These are phyloP conservation scores for Petasospora rhodanensis DNA, from an alignment of 1,139 yeast species.

Conservation along the genomic window DNA sequence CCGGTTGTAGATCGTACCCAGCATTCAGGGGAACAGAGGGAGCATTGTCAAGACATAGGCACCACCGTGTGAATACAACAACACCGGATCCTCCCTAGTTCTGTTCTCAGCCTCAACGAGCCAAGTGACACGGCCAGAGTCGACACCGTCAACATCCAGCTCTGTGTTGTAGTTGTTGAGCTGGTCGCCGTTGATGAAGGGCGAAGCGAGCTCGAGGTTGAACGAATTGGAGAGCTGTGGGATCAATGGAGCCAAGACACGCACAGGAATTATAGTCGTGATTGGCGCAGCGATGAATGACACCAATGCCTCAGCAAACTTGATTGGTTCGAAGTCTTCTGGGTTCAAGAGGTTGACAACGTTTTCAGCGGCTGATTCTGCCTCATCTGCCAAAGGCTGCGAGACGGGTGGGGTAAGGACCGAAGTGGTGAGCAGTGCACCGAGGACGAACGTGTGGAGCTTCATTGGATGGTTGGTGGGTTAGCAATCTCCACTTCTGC, in stretches of 20 bases:
- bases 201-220: constrained; percentile 4
- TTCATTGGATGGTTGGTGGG: too few relatives aligned
- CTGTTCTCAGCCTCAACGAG: constrained; percentile 25
- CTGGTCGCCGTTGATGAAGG: constrained; percentile 3
- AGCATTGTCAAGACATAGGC: constrained; percentile 35
- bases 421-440: too few relatives aligned
- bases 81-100: constrained; percentile 27
- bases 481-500: too few relatives aligned
- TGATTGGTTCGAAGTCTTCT: constrained; percentile 3
- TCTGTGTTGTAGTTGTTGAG: constrained; percentile 5
- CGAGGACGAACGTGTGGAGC: too few relatives aligned
- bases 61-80: constrained; percentile 40
- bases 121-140: constrained; percentile 21
- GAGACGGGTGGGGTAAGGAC: too few relatives aligned
- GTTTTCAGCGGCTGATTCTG: too few relatives aligned
- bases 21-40: constrained; percentile 28
- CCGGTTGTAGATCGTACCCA: constrained; percentile 35
- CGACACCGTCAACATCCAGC: constrained; percentile 8
- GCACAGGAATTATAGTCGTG: constrained; percentile 3
- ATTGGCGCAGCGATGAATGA: constrained; percentile 4
- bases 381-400: too few relatives aligned
- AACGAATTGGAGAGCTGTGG: constrained; percentile 3
- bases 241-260: constrained; percentile 1
- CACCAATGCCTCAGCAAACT: constrained; percentile 5
- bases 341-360: constrained; percentile 3